Percentiles rank a stretch among this genome's conserved stretches.
phyloP scores from a whole-genome alignment of 176 grass and related monocot species.

The Aegilops bicornis region DNA sequence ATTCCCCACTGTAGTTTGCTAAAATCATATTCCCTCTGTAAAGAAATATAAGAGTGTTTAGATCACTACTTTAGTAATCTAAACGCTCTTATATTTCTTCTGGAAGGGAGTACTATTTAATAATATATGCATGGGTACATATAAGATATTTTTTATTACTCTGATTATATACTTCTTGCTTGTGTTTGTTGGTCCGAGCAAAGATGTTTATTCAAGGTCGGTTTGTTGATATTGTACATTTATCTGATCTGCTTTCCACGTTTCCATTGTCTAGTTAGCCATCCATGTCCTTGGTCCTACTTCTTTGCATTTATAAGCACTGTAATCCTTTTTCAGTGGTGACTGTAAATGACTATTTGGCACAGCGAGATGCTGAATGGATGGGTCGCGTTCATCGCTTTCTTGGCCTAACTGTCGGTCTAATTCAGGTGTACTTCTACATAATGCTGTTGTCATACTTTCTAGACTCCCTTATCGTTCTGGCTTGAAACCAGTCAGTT shows the following conservation, averaged over 20 bases:
- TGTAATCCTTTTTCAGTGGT: conserved; percentile 60
- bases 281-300: not conserved
- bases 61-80: too few relatives aligned
- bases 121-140: not conserved
- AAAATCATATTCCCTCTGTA: not conserved
- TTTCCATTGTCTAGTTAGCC: not conserved
- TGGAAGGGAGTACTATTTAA: not conserved
- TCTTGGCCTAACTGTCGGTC: conserved; percentile 86
- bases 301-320: conserved; percentile 23
- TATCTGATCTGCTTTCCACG: too few relatives aligned
- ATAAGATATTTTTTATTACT: not conserved
- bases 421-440: conserved; percentile 64
- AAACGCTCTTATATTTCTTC: too few relatives aligned
- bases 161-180: conserved; percentile 1
- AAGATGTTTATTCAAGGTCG: not conserved
- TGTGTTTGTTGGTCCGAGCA: not conserved
- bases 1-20: not conserved
- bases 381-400: conserved; percentile 95
- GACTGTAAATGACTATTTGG: conserved; percentile 99
- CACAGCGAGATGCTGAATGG: conserved; percentile 95
- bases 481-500: not conserved
- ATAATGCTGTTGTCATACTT: not conserved
- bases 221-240: too few relatives aligned
- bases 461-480: not conserved
- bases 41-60: too few relatives aligned